Evolutionary conservation across 2,329 filamentous ascomycete genomes (phyloP).

Genomic region (Pseudocercospora cruenta): DNA sequence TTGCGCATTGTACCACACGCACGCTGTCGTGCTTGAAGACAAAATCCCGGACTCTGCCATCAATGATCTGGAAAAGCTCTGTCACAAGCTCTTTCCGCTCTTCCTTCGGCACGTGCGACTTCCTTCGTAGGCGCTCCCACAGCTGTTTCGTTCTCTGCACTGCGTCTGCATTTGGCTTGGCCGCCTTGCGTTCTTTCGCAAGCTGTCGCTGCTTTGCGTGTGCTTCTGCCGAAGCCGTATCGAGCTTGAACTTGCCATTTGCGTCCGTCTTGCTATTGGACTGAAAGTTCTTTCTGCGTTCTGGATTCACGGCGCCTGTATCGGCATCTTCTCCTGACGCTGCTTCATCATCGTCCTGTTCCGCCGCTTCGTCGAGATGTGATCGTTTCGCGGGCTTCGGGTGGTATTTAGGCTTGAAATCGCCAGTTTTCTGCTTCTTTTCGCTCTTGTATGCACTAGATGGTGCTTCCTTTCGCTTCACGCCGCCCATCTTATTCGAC

Average conservation of each 20-base stretch:
- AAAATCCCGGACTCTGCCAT: constrained; percentile 88
- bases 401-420: constrained; percentile 22
- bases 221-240: constrained; percentile 77
- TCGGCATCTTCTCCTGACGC: constrained; percentile 21
- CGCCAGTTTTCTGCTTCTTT: constrained; percentile 47
- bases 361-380: constrained; percentile 35
- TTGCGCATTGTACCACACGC: constrained; percentile 91
- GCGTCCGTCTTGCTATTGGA: constrained; percentile 17
- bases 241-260: constrained; percentile 39
- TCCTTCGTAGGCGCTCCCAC: constrained; percentile 90
- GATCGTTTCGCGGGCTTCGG: constrained; percentile 27
- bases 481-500: constrained; percentile 39
- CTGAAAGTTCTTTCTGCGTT: constrained; percentile 17
- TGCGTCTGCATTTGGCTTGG: constrained; percentile 89
- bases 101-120: constrained; percentile 88
- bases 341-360: constrained; percentile 30
- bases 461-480: constrained; percentile 45
- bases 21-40: constrained; percentile 98
- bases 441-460: constrained; percentile 30
- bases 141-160: constrained; percentile 91
- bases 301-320: constrained; percentile 18
- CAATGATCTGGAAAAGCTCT: constrained; percentile 90
- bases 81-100: constrained; percentile 85
- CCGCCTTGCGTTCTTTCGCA: constrained; percentile 83
- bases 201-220: constrained; percentile 92